Percentiles rank a stretch among this genome's conserved stretches.
Conservation (phyloP, 192 early-diverging fungal genomes). For the Entomortierella parvispora region DNA sequence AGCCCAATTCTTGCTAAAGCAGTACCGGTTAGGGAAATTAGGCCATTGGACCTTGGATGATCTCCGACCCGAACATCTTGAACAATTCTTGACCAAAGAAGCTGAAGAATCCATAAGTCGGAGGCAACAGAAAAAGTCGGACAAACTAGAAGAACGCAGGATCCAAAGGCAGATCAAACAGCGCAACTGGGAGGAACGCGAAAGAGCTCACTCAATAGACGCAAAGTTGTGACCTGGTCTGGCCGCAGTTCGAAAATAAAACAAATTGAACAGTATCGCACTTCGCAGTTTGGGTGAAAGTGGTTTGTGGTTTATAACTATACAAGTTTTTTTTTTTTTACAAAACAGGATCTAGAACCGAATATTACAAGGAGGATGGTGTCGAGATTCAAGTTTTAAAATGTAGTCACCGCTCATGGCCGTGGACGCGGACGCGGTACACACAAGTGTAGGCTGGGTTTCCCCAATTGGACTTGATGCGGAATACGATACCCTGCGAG, state of each 20-base stretch:
- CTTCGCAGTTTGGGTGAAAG: no score
- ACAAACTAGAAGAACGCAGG: slow-evolving; percentile 58
- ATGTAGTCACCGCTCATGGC: slow-evolving; percentile 21
- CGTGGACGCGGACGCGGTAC: slow-evolving; percentile 82
- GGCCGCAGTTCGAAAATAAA: no score
- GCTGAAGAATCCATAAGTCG: slow-evolving; percentile 35
- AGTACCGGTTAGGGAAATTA: slow-evolving; percentile 86
- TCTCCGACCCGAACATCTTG: slow-evolving; percentile 58
- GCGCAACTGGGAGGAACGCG: slow-evolving; percentile 30
- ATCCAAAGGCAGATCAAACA: slow-evolving; percentile 25
- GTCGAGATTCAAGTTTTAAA: no score
- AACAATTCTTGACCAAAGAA: slow-evolving; percentile 57
- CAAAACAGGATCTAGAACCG: background rate
- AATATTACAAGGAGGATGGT: no score
- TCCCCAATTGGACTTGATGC: slow-evolving; percentile 77
- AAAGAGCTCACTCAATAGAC: background rate
- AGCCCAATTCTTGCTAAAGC: slow-evolving; percentile 75
- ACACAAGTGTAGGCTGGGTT: slow-evolving; percentile 76
- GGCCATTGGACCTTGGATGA: slow-evolving; percentile 89
- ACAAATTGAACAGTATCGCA: no score
- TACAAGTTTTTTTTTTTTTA: no score
- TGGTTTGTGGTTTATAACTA: no score
- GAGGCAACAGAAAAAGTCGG: slow-evolving; percentile 59
- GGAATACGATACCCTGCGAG: slow-evolving; percentile 59
- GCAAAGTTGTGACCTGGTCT: slow-evolving; percentile 22